phyloP scores from a whole-genome alignment of 805 yeast species.

The Suhomyces sp. region DNA sequence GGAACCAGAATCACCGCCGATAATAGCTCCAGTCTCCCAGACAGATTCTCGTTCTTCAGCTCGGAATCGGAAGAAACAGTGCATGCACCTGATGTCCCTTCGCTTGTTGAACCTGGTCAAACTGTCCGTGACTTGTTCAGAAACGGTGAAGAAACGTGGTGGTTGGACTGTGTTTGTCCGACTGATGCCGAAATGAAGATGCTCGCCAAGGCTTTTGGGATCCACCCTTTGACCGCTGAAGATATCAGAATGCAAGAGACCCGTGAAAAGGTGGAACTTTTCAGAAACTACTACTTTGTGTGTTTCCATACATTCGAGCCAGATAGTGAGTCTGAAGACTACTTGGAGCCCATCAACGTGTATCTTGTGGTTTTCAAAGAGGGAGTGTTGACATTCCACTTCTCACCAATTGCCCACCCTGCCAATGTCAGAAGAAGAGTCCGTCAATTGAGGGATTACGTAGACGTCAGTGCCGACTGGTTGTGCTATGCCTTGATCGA shows the following conservation, averaged over 20 bases:
- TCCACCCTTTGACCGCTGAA: conserved; percentile 97
- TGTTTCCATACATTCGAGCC: conserved; percentile 96
- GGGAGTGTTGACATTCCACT: conserved; percentile 28
- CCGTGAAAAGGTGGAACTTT: conserved; percentile 94
- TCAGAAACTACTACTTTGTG: conserved; percentile 86
- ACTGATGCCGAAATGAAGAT: conserved; percentile 94
- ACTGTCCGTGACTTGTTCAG: conserved; percentile 22
- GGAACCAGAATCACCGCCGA: conserved; percentile 32
- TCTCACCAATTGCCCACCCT: conserved; percentile 25
- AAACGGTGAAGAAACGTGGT: conserved; percentile 28
- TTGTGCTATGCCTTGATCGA: conserved; percentile 29
- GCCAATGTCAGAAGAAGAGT: conserved; percentile 29
- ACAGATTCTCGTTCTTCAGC: conserved; percentile 35
- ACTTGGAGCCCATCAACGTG: conserved; percentile 29
- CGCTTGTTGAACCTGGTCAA: conserved; percentile 19
- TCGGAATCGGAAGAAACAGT: conserved; percentile 27
- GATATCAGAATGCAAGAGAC: conserved; percentile 96
- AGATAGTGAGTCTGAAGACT: conserved; percentile 44
- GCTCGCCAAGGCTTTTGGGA: conserved; percentile 88
- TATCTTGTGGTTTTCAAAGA: conserved; percentile 29
- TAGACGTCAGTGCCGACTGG: conserved; percentile 30
- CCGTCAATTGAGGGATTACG: conserved; percentile 28
- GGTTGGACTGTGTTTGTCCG: conserved; percentile 89
- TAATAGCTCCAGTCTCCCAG: conserved; percentile 47
- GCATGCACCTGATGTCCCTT: conserved; percentile 26